A percentile compares a stretch with the other conserved stretches of the same genome.
These are phyloP conservation scores for Trichoderma aggressivum DNA, from an alignment of 2,329 filamentous ascomycete genomes.

Conservation along the genomic window DNA sequence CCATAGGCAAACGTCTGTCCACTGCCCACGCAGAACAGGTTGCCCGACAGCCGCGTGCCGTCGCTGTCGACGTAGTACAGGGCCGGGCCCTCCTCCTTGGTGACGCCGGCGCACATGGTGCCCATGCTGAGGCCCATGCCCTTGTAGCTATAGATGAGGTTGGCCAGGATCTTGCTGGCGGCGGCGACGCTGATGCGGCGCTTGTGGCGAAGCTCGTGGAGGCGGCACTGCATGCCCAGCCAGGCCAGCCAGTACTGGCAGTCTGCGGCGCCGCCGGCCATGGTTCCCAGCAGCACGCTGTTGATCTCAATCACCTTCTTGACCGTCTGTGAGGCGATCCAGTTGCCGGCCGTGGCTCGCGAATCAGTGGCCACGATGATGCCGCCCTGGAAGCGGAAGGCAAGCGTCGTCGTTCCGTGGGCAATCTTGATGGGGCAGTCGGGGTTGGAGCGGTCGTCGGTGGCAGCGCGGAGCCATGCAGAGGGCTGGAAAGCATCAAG, in stretches of 20 bases:
- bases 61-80: slow-evolving; percentile 98
- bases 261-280: slow-evolving; percentile 97
- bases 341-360: slow-evolving; percentile 93
- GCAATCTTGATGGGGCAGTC: slow-evolving; percentile 98
- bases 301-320: slow-evolving; percentile 99
- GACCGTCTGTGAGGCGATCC: slow-evolving; percentile 99
- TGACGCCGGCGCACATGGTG: slow-evolving; percentile 98
- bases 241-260: slow-evolving; percentile 99
- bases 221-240: slow-evolving; percentile 97
- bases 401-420: slow-evolving; percentile 96
- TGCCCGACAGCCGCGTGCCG: slow-evolving; percentile 85
- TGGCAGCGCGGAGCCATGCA: slow-evolving; percentile 92
- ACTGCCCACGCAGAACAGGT: slow-evolving; percentile 96
- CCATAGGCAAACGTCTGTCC: slow-evolving; percentile 99
- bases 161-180: slow-evolving; percentile 96
- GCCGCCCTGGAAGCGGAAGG: slow-evolving; percentile 96
- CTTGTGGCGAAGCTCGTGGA: slow-evolving; percentile 99
- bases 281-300: slow-evolving; percentile 87
- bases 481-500: slow-evolving; percentile 62
- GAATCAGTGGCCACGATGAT: slow-evolving; percentile 99
- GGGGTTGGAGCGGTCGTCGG: slow-evolving; percentile 95
- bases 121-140: slow-evolving; percentile 98
- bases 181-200: slow-evolving; percentile 96
- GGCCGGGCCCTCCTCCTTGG: slow-evolving; percentile 89
- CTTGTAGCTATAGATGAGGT: slow-evolving; percentile 98